Base-by-base conservation (phyloP, 139 green algal genomes). In the Volvox reticuliferus region DNA sequence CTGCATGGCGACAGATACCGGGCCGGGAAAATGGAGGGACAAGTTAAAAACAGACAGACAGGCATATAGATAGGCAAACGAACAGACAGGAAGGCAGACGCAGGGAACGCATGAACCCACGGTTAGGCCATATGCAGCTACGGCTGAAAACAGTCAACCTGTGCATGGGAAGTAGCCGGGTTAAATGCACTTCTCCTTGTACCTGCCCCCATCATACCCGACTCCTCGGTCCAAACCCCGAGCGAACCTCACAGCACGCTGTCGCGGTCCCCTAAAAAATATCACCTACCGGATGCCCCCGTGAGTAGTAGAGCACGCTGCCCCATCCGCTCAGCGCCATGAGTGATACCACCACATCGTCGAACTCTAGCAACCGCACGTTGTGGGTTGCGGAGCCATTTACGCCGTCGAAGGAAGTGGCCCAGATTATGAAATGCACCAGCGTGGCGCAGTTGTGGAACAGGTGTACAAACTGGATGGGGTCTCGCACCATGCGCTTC, bases 351-450 rank as follows among this genome's bases (percentile, higher is more conserved):
- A 95, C 78, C 65, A 96, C 85, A 82, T 96, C 93, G 69, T 96
- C 93, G 79, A 96, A 94, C 86, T 93, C 79, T 30, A 89, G 86
- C 44, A 94, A 86, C 55, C 44, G 75, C 2, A 82, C 24, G 81
- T 79, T 92, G 33, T 20, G 14, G 35, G 91, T 89, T 1, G 92
- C 86, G 6, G 0, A 1, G 30, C 91, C 89, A 14, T 90, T 89
- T 18, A 93, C 37, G 30, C 91, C 92, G 19, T 89, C 91, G 65
- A 94, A 94, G 44, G 65, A 82, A 63, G 84, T 68, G 65, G 93
- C 89, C 93, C 93, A 96, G 17, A 91, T 91, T 55, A 95, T 85
- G 89, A 95, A 96, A 91, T 95, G 93, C 24, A 94, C 86, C 21
- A 94, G 32, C 28, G 92, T 94, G 68, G 93, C 79, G 73, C 89